Base-by-base conservation (phyloP, 2,329 filamentous ascomycete species). In the Cladosporium sp. region DNA sequence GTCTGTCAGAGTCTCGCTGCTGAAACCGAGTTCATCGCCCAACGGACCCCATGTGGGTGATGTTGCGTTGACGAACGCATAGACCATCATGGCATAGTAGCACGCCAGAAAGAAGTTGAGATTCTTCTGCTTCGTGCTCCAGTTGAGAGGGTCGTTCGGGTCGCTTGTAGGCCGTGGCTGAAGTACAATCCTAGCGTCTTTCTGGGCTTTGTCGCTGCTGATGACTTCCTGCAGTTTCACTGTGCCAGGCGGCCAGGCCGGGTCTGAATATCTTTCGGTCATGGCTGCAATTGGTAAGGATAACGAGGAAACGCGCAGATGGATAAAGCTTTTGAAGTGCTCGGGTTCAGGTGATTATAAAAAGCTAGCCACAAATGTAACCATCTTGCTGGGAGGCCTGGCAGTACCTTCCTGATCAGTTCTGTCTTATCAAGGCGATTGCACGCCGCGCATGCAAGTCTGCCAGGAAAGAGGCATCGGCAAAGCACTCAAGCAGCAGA, bases 81-180 rank as follows among this genome's bases (percentile, higher is more conserved):
- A 81, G 11, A 81, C 75, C 68, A 82, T 74, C 44, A 80, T 72
- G 1, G 78, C 79, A 64, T 82, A 82, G 60, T 79, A 79, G 23
- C 74, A 73, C 0, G 79, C 76, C 5, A 84, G 74, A 16, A 69
- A 70, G 66, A 79, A 82, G 64, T 83, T 82, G 62, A 78, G 53
- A 5, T 70, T 65, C 64, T 83, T 84, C 23, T 80, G 76, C 55
- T 68, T 65, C 55, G 70, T 76, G 18, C 76, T 75, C 82, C 82
- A 84, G 69, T 84, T 83, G 75, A 80, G 68, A 5, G 78, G 78
- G 65, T 78, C 75, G 57, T 79, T 80, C 18, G 77, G 77, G 67
- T 80, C 72, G 46, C 70, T 72, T 0, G 76, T 76, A 2, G 79
- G 79, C 23, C 76, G 64, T 1, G 78, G 79, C 35, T 78, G 75